Percentiles rank a stretch among this genome's conserved stretches.
These are phyloP conservation scores for Hymenoscyphus albidus DNA, from an alignment of 2,329 filamentous ascomycete genomes.

Conservation along the genomic window DNA sequence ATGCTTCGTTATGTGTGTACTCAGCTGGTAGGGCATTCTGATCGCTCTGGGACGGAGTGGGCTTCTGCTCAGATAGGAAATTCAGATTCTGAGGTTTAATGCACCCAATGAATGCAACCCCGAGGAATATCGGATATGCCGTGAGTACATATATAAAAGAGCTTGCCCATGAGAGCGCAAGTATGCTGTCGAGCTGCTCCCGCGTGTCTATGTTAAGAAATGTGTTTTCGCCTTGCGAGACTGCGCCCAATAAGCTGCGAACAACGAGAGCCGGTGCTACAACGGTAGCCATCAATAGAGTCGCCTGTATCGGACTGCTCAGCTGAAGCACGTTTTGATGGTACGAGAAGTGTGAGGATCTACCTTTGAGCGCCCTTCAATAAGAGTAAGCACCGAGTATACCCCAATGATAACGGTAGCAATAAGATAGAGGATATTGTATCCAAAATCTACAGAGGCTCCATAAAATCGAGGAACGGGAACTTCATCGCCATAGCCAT, in stretches of 20 bases:
- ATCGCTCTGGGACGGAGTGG: background rate
- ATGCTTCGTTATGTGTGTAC: background rate
- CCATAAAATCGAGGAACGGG: background rate
- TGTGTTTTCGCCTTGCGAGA: background rate
- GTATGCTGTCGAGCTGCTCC: background rate
- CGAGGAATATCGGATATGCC: conserved; percentile 3
- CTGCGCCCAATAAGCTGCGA: background rate
- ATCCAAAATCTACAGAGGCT: background rate
- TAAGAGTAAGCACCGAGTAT: background rate
- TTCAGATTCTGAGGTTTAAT: background rate
- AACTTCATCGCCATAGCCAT: background rate
- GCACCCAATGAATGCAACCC: conserved; percentile 4
- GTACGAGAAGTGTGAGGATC: background rate
- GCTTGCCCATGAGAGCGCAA: background rate
- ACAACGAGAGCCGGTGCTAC: conserved; percentile 3
- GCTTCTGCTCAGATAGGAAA: background rate
- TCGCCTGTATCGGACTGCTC: background rate
- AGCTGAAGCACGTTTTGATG: background rate
- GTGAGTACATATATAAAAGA: background rate
- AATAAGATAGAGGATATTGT: conserved; percentile 1
- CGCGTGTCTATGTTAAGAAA: background rate
- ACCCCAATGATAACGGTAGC: conserved; percentile 1
- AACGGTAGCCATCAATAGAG: background rate
- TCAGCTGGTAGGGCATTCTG: background rate
- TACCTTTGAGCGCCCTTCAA: conserved; percentile 9